phyloP scores from a whole-genome alignment of 805 yeast genomes.

The Lipomyces starkeyi region DNA sequence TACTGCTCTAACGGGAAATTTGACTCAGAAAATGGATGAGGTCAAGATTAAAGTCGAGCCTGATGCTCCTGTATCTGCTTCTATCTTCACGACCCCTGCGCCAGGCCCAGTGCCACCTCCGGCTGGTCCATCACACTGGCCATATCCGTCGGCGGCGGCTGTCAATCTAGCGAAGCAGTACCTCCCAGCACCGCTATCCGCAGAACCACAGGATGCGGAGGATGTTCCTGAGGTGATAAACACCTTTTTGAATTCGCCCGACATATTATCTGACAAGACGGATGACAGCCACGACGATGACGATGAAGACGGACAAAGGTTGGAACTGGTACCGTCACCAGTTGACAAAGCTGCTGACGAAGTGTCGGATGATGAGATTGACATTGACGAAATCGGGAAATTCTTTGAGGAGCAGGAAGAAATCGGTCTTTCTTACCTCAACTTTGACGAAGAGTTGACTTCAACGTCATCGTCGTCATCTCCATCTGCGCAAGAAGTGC shows the following conservation, averaged over 20 bases:
- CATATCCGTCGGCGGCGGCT: background rate
- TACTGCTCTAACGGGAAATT: background rate
- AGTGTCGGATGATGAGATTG: background rate
- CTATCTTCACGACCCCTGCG: background rate
- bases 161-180: background rate
- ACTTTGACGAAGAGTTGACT: background rate
- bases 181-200: background rate
- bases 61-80: background rate
- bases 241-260: background rate
- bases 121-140: background rate
- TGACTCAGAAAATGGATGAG: background rate
- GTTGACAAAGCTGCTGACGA: background rate
- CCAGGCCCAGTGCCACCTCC: background rate
- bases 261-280: background rate
- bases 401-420: background rate
- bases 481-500: background rate
- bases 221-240: background rate
- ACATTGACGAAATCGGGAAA: background rate
- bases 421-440: background rate
- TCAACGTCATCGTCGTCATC: background rate
- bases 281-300: background rate
- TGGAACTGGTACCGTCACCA: background rate
- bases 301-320: background rate
- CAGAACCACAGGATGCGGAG: background rate
- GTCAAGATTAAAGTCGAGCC: slow-evolving; percentile 1